Percentiles rank a stretch among this genome's conserved stretches.
These are phyloP conservation scores for Tuber aestivum DNA, from an alignment of 495 filamentous ascomycete species.

Conservation along the genomic window DNA sequence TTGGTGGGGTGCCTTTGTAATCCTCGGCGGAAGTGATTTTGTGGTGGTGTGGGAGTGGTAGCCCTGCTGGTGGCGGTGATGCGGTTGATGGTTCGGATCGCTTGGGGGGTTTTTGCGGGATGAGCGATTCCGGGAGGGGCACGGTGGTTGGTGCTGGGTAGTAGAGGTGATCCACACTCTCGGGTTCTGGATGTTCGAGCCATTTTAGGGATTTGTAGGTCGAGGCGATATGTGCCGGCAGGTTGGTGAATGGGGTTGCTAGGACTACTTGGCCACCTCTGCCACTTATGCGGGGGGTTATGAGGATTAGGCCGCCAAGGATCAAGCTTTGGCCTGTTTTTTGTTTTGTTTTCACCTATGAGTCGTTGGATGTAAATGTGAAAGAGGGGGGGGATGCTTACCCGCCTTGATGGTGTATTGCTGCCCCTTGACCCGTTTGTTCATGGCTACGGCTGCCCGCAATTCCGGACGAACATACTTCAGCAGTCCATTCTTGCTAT, in stretches of 20 bases:
- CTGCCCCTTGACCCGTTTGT: slow-evolving; percentile 58
- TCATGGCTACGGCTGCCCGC: slow-evolving; percentile 68
- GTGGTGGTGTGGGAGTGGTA: neutral
- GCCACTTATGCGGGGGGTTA: slow-evolving; percentile 65
- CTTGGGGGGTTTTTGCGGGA: slow-evolving; percentile 14
- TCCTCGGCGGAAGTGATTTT: neutral
- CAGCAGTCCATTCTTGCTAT: slow-evolving; percentile 53
- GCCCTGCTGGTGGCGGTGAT: neutral
- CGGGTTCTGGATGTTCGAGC: slow-evolving; percentile 24
- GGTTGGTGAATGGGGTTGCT: slow-evolving; percentile 70
- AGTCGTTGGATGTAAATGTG: neutral
- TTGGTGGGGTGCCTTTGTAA: neutral
- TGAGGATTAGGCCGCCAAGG: slow-evolving; percentile 78
- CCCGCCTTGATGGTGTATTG: slow-evolving; percentile 63
- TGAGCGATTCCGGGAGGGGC: neutral
- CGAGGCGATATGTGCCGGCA: slow-evolving; percentile 65
- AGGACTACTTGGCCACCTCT: slow-evolving; percentile 52
- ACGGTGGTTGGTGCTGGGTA: neutral
- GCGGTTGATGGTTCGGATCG: neutral
- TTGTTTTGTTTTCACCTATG: neutral
- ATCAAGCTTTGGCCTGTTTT: slow-evolving; percentile 66
- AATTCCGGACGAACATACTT: slow-evolving; percentile 59
- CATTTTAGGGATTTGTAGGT: slow-evolving; percentile 66
- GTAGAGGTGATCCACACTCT: neutral
- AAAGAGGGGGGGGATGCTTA: slow-evolving; percentile 12